These are phyloP conservation scores for Neonectria coccinea DNA, from an alignment of 2,329 filamentous ascomycete species.

Conservation along the genomic window DNA sequence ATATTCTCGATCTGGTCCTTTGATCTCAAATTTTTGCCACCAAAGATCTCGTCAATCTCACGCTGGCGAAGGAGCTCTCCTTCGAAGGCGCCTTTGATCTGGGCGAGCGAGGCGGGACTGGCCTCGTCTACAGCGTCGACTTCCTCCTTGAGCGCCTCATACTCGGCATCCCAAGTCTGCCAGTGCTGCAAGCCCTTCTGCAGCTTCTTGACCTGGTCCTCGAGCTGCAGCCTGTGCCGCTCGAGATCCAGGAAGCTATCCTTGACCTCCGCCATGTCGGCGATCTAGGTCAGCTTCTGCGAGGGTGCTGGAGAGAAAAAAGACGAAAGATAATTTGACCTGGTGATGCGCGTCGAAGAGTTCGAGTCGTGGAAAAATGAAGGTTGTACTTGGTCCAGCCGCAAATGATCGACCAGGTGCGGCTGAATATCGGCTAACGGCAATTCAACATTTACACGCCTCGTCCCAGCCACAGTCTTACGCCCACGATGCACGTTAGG, in stretches of 20 bases:
- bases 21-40: slow-evolving; percentile 44
- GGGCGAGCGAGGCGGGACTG: slow-evolving; percentile 62
- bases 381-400: background rate
- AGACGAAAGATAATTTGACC: slow-evolving; percentile 26
- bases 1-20: slow-evolving; percentile 68
- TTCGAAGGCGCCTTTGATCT: slow-evolving; percentile 69
- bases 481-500: background rate
- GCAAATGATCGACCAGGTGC: slow-evolving; percentile 6
- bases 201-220: slow-evolving; percentile 77
- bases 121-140: slow-evolving; percentile 68
- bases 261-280: slow-evolving; percentile 55
- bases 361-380: slow-evolving; percentile 10
- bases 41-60: slow-evolving; percentile 63
- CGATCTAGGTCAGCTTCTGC: slow-evolving; percentile 26
- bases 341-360: slow-evolving; percentile 20
- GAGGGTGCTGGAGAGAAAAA: slow-evolving; percentile 19
- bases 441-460: slow-evolving; percentile 8
- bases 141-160: slow-evolving; percentile 88
- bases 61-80: slow-evolving; percentile 72
- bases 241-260: slow-evolving; percentile 77
- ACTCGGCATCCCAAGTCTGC: slow-evolving; percentile 92
- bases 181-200: slow-evolving; percentile 84
- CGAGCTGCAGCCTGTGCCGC: slow-evolving; percentile 78
- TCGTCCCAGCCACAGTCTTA: background rate
- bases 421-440: slow-evolving; percentile 45